These are phyloP conservation scores for Aspergillus baeticus DNA, from an alignment of 495 filamentous ascomycete genomes.

Conservation along the genomic window DNA sequence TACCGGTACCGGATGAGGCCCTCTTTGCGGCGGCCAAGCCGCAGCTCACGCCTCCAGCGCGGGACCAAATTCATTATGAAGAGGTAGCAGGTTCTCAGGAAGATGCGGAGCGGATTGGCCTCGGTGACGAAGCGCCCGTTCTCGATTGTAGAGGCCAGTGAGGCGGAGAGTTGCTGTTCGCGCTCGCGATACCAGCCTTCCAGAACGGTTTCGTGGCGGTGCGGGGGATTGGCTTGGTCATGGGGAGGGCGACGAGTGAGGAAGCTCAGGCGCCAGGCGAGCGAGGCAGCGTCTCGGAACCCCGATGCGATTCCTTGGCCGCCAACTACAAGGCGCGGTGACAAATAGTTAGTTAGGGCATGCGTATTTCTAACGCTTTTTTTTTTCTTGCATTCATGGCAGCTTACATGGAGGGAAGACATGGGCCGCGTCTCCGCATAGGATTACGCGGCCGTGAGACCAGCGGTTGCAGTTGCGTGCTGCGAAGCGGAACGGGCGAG, in stretches of 20 bases:
- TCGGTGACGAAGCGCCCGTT: slow-evolving; percentile 37
- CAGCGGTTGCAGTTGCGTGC: no score
- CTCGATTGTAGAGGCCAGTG: slow-evolving; percentile 30
- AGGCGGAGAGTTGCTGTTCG: slow-evolving; percentile 39
- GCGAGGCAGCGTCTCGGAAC: slow-evolving; percentile 19
- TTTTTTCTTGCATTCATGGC: no score
- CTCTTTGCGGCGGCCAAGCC: slow-evolving; percentile 25
- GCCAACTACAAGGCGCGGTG: slow-evolving; percentile 33
- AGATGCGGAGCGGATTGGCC: slow-evolving; percentile 22
- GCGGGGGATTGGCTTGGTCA: not conserved
- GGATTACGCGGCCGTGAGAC: no score
- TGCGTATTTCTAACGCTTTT: no score
- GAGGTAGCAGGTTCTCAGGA: slow-evolving; percentile 34
- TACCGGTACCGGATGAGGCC: slow-evolving; percentile 28
- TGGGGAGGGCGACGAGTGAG: no score
- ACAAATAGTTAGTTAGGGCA: slow-evolving; percentile 27
- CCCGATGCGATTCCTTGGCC: slow-evolving; percentile 55
- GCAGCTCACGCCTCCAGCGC: slow-evolving; percentile 23
- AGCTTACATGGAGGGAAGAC: no score
- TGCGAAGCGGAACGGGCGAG: no score
- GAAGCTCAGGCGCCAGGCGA: slow-evolving; percentile 11
- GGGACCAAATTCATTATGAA: slow-evolving; percentile 34
- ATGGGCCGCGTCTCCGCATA: no score
- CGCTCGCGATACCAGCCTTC: slow-evolving; percentile 37
- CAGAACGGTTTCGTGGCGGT: slow-evolving; percentile 10